Evolutionary conservation across 352 stramenopile genomes (phyloP), one percentile per base, ranked within the genome.

Genomic region (Phytophthora macrochlamydospora): DNA sequence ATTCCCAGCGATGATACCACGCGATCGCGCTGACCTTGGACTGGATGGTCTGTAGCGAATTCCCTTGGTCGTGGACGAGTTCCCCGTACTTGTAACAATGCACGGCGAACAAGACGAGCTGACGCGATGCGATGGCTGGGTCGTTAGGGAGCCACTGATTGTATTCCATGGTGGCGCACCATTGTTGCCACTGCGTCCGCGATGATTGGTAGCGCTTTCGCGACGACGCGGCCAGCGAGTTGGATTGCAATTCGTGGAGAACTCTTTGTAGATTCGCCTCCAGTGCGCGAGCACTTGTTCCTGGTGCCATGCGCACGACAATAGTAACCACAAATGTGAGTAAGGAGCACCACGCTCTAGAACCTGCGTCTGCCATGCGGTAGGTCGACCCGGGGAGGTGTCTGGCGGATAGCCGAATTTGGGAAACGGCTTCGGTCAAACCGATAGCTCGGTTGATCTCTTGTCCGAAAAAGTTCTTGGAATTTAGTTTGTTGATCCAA

Each of bases 1-100:
- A 24, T 14, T 63, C 12, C 12, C 52, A 12, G 0, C 45, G 42
- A 75, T 78, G 69, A 76, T 66, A 62, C 62, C 71, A 78, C 31
- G 61, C 18, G 4, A 75, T 30, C 8, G 57, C 43, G 24, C 65
- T 65, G 38, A 75, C 55, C 33, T 76, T 78, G 70, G 64, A 73
- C 57, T 71, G 32, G 9, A 76, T 69, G 69, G 73, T 78, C 3
- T 29, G 28, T 43, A 65, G 13, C 2, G 51, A 52, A 50, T 76
- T 82, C 24, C 59, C 65, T 6, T 11, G 35, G 9, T 40, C 35
- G 6, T 40, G 35, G 18, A 24, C 18, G 18, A 24, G 18, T 24
- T 24, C 18, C 18, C 48, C 64, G 38, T 67, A 59, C 13, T 28
- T 7, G 31, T 59, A 62, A 13, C 64, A 71, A 24, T 42, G 59